These are phyloP conservation scores for Boletus reticuloceps DNA, from an alignment of 768 basidiomycete species.

Conservation along the genomic window DNA sequence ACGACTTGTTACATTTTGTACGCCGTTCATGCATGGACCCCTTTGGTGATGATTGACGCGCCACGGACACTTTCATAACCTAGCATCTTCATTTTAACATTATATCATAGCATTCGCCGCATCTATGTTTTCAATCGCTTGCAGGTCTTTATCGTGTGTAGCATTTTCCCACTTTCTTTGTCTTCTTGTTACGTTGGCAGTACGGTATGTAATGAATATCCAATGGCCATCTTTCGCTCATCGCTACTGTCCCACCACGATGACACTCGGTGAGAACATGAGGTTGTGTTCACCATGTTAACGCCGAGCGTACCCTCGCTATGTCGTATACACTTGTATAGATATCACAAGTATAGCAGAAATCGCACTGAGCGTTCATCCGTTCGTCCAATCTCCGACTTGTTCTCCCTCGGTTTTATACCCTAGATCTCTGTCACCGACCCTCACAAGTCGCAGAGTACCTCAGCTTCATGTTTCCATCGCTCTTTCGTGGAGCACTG, in stretches of 20 bases:
- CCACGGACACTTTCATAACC: constrained; percentile 30
- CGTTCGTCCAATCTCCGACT: constrained; percentile 4
- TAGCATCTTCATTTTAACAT: constrained; percentile 33
- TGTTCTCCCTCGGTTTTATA: too few relatives aligned
- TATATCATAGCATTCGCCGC: constrained; percentile 31
- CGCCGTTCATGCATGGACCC: constrained; percentile 23
- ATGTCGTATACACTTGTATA: neutral
- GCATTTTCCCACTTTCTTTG: constrained; percentile 23
- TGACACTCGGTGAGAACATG: neutral
- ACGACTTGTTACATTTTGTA: constrained; percentile 21
- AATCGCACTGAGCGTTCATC: too few relatives aligned
- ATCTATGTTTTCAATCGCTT: constrained; percentile 24
- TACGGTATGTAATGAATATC: constrained; percentile 30
- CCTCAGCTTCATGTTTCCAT: constrained; percentile 11
- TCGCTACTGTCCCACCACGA: neutral
- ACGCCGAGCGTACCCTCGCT: neutral
- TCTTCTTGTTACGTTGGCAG: constrained; percentile 22
- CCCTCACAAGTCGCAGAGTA: too few relatives aligned
- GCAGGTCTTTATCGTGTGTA: constrained; percentile 29
- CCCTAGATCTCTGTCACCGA: too few relatives aligned
- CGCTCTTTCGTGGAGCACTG: constrained; percentile 5
- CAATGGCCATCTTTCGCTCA: neutral
- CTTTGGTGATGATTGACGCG: constrained; percentile 25
- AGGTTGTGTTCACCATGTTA: neutral
- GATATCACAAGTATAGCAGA: neutral